Percentiles rank a stretch among this genome's conserved stretches.
Conservation (phyloP, 768 basidiomycete genomes). For the Boletus vinaceobasis region DNA sequence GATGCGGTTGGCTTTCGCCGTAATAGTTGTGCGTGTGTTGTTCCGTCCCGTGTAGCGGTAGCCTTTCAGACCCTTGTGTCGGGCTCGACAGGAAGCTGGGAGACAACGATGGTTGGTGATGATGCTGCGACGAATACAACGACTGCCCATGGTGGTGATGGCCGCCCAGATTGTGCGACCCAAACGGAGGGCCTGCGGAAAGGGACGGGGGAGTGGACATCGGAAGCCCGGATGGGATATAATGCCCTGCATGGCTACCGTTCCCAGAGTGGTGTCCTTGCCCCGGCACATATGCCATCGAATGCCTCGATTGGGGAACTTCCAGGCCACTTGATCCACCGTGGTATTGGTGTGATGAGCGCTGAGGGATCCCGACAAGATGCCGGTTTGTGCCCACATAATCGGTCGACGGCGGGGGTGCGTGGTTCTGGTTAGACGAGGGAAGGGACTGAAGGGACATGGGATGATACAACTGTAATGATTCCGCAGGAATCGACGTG, state of each 20-base stretch:
- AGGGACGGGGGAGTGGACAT: conserved; percentile 52
- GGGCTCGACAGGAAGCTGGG: conserved; percentile 30
- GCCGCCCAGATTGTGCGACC: conserved; percentile 25
- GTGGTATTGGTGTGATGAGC: conserved; percentile 31
- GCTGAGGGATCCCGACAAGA: conserved; percentile 43
- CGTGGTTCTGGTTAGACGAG: conserved; percentile 30
- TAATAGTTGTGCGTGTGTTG: conserved; percentile 29
- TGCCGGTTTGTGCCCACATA: conserved; percentile 44
- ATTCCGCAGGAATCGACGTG: conserved; percentile 62
- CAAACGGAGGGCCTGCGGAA: conserved; percentile 34
- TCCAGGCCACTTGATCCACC: conserved; percentile 23
- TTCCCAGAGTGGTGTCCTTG: conserved; percentile 44
- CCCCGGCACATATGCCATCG: conserved; percentile 39
- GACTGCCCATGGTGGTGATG: conserved; percentile 30
- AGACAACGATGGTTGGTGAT: conserved; percentile 29
- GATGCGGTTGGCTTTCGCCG: conserved; percentile 27
- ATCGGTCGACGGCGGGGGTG: conserved; percentile 33
- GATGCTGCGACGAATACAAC: conserved; percentile 30
- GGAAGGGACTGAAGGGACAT: conserved; percentile 65
- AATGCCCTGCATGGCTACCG: conserved; percentile 26
- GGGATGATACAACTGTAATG: conserved; percentile 73
- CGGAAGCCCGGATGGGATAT: conserved; percentile 40
- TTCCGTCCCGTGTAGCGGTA: conserved; percentile 26
- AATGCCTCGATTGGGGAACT: conserved; percentile 32
- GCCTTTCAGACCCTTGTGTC: conserved; percentile 27